Conservation (phyloP, 1,284 basidiomycete species). For the Anthracocystis panici-leucophaei region DNA sequence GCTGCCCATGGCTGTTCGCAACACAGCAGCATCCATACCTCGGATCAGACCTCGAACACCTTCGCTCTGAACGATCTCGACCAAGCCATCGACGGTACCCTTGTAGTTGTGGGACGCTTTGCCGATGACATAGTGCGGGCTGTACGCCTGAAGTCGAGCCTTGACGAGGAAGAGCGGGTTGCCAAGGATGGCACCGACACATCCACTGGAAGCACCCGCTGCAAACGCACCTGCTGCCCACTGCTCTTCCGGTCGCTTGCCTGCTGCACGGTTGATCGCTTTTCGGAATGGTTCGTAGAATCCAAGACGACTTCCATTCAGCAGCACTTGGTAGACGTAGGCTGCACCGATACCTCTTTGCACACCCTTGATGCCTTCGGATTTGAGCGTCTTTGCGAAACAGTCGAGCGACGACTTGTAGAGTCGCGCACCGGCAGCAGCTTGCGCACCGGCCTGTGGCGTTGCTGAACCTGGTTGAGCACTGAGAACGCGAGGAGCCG, state of each 20-base stretch:
- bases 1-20: constrained; percentile 93
- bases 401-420: constrained; percentile 92
- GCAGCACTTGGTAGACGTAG: constrained; percentile 77
- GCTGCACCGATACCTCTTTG: constrained; percentile 91
- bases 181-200: constrained; percentile 88
- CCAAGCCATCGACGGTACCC: constrained; percentile 82
- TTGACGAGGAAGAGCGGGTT: constrained; percentile 97
- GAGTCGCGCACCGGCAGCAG: constrained; percentile 69
- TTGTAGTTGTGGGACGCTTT: constrained; percentile 93
- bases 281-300: constrained; percentile 94
- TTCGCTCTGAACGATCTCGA: constrained; percentile 83
- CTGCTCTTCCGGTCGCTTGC: constrained; percentile 78
- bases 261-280: constrained; percentile 78
- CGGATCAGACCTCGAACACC: constrained; percentile 83
- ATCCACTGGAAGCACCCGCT: constrained; percentile 89
- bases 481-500: constrained; percentile 38
- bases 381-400: constrained; percentile 85
- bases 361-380: constrained; percentile 89
- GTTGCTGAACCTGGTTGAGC: constrained; percentile 43
- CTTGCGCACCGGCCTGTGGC: constrained; percentile 35
- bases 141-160: constrained; percentile 89
- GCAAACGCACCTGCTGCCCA: constrained; percentile 72
- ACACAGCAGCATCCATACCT: constrained; percentile 91
- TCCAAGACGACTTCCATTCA: constrained; percentile 94
- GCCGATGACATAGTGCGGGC: constrained; percentile 85